phyloP scores from a whole-genome alignment of 345 rosid genomes.

The Sonneratia alba region DNA sequence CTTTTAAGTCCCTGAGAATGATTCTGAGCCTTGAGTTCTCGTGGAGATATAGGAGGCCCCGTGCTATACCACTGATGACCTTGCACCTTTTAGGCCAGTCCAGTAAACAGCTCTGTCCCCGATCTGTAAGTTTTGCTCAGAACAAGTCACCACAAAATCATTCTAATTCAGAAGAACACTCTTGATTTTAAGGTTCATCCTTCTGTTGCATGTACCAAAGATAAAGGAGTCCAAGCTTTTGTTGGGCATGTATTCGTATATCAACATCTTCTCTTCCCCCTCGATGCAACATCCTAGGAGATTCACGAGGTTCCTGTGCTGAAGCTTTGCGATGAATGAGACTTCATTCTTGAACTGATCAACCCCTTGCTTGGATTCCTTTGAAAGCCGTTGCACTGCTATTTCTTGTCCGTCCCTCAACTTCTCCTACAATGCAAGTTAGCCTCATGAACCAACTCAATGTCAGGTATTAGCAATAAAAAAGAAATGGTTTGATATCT shows the following conservation, averaged over 20 bases:
- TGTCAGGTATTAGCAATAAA: background rate
- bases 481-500: background rate
- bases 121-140: background rate
- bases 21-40: constrained; percentile 22
- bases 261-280: constrained; percentile 5
- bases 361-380: constrained; percentile 24
- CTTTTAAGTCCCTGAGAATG: constrained; percentile 23
- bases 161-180: background rate
- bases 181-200: background rate
- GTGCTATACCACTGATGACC: background rate
- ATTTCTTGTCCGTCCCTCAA: constrained; percentile 24
- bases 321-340: constrained; percentile 26
- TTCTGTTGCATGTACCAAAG: background rate
- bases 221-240: constrained; percentile 1
- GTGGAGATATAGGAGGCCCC: constrained; percentile 20
- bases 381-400: constrained; percentile 35
- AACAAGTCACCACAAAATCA: background rate
- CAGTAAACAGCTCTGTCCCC: background rate
- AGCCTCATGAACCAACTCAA: background rate
- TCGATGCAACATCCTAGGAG: constrained; percentile 20
- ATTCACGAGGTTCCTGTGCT: constrained; percentile 33
- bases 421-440: constrained; percentile 9
- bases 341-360: constrained; percentile 31
- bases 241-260: constrained; percentile 2
- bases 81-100: background rate